Evolutionary conservation across 2,329 filamentous ascomycete species (phyloP).

Genomic region (Incumbomyces delicatus): DNA sequence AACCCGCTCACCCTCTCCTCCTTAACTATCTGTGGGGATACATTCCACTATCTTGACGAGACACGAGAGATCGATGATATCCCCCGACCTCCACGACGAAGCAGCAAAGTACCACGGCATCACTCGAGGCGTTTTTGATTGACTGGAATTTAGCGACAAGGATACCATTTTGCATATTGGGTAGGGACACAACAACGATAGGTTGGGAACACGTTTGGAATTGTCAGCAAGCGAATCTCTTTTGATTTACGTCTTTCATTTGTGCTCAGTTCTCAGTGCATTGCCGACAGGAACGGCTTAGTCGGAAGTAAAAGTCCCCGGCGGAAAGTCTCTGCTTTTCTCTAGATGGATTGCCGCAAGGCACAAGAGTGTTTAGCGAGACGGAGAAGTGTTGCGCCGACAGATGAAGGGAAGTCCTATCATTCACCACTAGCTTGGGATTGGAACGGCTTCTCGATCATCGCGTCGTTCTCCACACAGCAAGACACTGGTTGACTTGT

Average conservation of each 20-base stretch:
- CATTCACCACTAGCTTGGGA: not conserved
- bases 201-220: constrained; percentile 32
- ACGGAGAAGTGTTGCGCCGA: constrained; percentile 15
- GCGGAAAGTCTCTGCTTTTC: constrained; percentile 32
- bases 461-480: constrained; percentile 16
- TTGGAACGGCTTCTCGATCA: constrained; percentile 1
- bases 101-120: constrained; percentile 11
- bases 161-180: constrained; percentile 32
- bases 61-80: constrained; percentile 4
- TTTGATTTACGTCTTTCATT: constrained; percentile 16
- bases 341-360: constrained; percentile 41
- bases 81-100: not conserved
- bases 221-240: constrained; percentile 42
- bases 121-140: constrained; percentile 11
- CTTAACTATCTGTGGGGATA: not conserved
- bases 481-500: constrained; percentile 28
- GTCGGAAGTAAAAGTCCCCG: constrained; percentile 23
- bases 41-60: constrained; percentile 4
- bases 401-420: not conserved
- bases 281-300: constrained; percentile 6
- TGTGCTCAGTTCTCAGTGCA: constrained; percentile 4
- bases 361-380: constrained; percentile 33
- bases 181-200: constrained; percentile 24
- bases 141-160: constrained; percentile 28
- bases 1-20: not conserved